Evolutionary conservation across 305 asterid genomes (phyloP).

Genomic region (Solanum hybrid): DNA sequence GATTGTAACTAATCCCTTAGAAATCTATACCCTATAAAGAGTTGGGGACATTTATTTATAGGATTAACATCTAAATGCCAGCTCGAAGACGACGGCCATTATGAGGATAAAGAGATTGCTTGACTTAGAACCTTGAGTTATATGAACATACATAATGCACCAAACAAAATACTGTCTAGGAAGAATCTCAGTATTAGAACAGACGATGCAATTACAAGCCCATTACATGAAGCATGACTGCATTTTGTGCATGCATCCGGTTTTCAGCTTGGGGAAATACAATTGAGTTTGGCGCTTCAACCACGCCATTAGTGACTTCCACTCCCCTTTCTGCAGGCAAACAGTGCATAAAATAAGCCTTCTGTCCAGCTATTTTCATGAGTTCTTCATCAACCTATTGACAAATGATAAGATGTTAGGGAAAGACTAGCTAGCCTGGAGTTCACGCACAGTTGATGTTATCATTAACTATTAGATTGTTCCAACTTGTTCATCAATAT

Average conservation of each 20-base stretch:
- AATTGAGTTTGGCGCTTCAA: constrained; percentile 81
- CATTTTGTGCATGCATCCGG: constrained; percentile 93
- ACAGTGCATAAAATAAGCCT: constrained; percentile 86
- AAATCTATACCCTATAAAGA: not conserved
- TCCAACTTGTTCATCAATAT: not conserved
- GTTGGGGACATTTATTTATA: not conserved
- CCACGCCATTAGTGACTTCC: constrained; percentile 68
- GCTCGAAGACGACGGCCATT: not conserved
- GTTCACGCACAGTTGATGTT: not conserved
- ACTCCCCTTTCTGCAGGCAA: constrained; percentile 92
- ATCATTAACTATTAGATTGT: not conserved
- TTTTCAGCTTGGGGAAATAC: constrained; percentile 92
- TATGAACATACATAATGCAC: not conserved
- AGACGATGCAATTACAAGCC: constrained; percentile 34
- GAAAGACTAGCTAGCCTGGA: not conserved
- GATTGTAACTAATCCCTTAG: not conserved
- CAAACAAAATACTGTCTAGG: not conserved
- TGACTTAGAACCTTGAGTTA: not conserved
- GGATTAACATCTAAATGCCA: not conserved
- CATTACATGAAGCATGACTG: constrained; percentile 84
- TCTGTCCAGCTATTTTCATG: constrained; percentile 77
- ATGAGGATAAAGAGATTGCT: not conserved
- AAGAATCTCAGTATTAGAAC: not conserved
- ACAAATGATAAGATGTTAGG: not conserved
- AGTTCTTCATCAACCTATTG: constrained; percentile 78